Percentiles rank a stretch among this genome's conserved stretches.
Conservation (phyloP, 495 filamentous ascomycete genomes). For the Tuber magnatum region DNA sequence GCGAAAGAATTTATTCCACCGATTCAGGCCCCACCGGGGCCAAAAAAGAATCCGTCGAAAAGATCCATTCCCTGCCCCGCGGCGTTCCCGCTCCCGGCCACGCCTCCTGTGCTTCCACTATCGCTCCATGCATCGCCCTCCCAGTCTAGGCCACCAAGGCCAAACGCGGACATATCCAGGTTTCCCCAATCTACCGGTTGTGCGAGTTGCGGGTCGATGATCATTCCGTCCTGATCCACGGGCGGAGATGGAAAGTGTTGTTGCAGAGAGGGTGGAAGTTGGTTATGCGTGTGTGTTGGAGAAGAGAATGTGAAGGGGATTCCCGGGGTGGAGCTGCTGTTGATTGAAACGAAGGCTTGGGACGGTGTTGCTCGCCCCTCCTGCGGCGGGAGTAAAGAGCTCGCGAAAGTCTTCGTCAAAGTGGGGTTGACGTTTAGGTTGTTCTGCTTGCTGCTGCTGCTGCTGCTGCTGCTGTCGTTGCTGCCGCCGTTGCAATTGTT, state of each 20-base stretch:
- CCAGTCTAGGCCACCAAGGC: constrained; percentile 37
- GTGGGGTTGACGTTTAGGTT: constrained; percentile 30
- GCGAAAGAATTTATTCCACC: background rate
- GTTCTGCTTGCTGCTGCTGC: constrained; percentile 17
- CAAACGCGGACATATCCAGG: constrained; percentile 36
- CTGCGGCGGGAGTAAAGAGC: constrained; percentile 32
- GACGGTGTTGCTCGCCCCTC: constrained; percentile 9
- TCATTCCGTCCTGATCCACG: constrained; percentile 21
- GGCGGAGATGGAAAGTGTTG: background rate
- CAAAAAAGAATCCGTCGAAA: constrained; percentile 91
- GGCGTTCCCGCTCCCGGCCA: constrained; percentile 17
- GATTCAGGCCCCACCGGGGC: constrained; percentile 37
- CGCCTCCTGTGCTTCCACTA: constrained; percentile 40
- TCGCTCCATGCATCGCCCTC: constrained; percentile 34
- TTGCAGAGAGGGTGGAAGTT: background rate
- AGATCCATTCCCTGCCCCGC: constrained; percentile 56
- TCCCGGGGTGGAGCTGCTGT: constrained; percentile 15
- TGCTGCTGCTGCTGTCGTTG: constrained; percentile 27
- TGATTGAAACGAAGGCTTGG: background rate
- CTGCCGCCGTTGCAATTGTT: constrained; percentile 23
- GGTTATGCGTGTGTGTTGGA: constrained; percentile 1
- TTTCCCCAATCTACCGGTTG: constrained; percentile 35
- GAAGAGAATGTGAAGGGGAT: constrained; percentile 5
- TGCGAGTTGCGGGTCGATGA: constrained; percentile 39
- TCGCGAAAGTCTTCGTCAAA: constrained; percentile 40